Conservation (phyloP, 1,284 basidiomycete genomes). For the Papiliotrema nemorosa region DNA sequence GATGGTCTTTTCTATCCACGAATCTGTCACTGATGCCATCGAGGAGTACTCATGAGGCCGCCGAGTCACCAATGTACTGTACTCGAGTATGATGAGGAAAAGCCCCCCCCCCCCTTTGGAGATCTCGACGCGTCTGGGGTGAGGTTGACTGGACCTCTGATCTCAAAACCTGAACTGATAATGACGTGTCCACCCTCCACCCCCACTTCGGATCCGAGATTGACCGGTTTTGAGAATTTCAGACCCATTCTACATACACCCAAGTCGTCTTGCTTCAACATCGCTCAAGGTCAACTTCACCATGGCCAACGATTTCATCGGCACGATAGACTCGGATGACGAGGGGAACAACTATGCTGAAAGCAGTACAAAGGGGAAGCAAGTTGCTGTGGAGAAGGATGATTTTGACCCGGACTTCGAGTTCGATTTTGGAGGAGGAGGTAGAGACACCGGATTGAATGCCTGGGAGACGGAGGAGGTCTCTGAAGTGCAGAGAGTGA, state of each 20-base stretch:
- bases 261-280: neutral
- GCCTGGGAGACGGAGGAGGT: conserved; percentile 43
- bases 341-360: conserved; percentile 33
- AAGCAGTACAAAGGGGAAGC: conserved; percentile 21
- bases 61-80: neutral
- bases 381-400: conserved; percentile 56
- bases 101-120: neutral
- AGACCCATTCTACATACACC: neutral
- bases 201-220: too few species aligned
- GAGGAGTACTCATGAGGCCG: neutral
- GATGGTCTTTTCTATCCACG: conserved; percentile 27
- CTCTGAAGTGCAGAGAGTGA: conserved; percentile 56
- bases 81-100: neutral
- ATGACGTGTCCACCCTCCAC: neutral
- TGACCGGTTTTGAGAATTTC: neutral
- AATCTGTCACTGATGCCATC: conserved; percentile 20
- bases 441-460: conserved; percentile 26
- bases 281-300: neutral
- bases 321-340: conserved; percentile 50
- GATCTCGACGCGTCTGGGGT: neutral
- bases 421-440: conserved; percentile 65
- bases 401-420: conserved; percentile 74
- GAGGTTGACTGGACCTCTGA: neutral
- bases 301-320: conserved; percentile 46
- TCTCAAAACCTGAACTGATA: neutral